Evolutionary conservation across 2,329 filamentous ascomycete species (phyloP), one percentile per base, ranked within the genome.

Genomic region (Huntiella omanensis): DNA sequence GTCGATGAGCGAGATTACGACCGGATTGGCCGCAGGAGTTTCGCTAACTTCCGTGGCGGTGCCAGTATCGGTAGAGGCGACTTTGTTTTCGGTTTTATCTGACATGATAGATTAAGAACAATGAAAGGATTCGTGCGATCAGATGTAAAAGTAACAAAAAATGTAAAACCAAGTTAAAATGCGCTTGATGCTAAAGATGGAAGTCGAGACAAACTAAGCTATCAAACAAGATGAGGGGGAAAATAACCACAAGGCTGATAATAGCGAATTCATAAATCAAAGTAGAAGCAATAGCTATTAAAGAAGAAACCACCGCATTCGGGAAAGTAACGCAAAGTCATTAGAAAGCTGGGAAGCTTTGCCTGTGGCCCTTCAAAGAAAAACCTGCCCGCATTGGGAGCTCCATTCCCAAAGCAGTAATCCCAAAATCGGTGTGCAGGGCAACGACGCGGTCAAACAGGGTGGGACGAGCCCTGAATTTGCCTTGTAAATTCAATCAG

Each of bases 81-180:
- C 43, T 6, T 33, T 34, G 22, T 33, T 43, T 37, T 47, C 46
- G n/a, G 44, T 8, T 38, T 44, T 44, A 32, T 47, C 44, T 12
- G 48, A 13, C 48, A 49, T 49, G 19, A 12, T 48, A 4, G 7
- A 32, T 40, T 28, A 11, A 11, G 39, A 41, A 28, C 22, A 28
- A 28, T 28, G 22, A 28, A 28, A 28, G 17, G 39, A 13, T 32
- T 13, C 4, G 6, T 41, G 39, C 10, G 17, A 32, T 40, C 12
- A 33, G 10, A 36, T 36, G 17, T 32, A 10, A 16, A 28, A 40
- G 4, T 1, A 39, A 33, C 11, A n/a, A 35, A 45, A 40, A 13
- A 33, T 28, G 11, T 15, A 38, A 7, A 7, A 38, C 38, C 7
- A 28, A 33, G 15, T 15, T 28, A 35, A 45, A 44, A 19, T 28